A percentile compares a stretch with the other conserved stretches of the same genome.
These are phyloP conservation scores for Aphanomyces astaci DNA, from an alignment of 352 stramenopile genomes.

Conservation along the genomic window DNA sequence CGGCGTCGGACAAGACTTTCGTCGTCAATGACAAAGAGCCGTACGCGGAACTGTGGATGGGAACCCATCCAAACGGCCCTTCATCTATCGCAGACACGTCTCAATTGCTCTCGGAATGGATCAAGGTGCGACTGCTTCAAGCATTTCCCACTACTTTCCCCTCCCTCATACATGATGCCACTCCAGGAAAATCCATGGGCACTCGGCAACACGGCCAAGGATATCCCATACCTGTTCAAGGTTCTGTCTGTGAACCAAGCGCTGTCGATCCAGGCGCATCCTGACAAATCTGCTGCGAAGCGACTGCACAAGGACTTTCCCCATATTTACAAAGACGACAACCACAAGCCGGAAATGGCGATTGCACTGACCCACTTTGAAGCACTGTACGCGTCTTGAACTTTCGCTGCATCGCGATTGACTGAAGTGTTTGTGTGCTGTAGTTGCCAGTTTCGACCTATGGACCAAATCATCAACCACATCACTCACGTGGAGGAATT, in stretches of 20 bases:
- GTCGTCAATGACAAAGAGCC: conserved; percentile 33
- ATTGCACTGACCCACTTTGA: conserved; percentile 97
- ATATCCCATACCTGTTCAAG: conserved; percentile 98
- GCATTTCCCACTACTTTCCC: conserved; percentile 15
- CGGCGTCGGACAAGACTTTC: conserved; percentile 42
- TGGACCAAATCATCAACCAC: conserved; percentile 88
- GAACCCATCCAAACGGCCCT: conserved; percentile 90
- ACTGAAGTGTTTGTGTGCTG: conserved; percentile 26
- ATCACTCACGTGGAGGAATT: conserved; percentile 89
- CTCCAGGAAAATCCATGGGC: conserved; percentile 34
- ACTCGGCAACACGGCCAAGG: conserved; percentile 35
- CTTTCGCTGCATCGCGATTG: neutral
- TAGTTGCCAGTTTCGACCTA: conserved; percentile 88
- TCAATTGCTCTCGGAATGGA: conserved; percentile 61
- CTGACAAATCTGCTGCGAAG: conserved; percentile 70
- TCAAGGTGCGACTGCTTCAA: conserved; percentile 33
- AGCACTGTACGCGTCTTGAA: conserved; percentile 60
- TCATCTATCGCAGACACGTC: conserved; percentile 51
- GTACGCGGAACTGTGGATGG: conserved; percentile 91
- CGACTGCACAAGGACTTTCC: conserved; percentile 82
- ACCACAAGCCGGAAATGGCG: conserved; percentile 99
- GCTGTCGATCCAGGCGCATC: conserved; percentile 95
- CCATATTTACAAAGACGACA: conserved; percentile 94
- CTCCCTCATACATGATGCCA: conserved; percentile 16
- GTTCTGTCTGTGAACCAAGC: conserved; percentile 96